Base-by-base conservation (phyloP, 805 yeast species). In the Yamadazyma nakazawae region DNA sequence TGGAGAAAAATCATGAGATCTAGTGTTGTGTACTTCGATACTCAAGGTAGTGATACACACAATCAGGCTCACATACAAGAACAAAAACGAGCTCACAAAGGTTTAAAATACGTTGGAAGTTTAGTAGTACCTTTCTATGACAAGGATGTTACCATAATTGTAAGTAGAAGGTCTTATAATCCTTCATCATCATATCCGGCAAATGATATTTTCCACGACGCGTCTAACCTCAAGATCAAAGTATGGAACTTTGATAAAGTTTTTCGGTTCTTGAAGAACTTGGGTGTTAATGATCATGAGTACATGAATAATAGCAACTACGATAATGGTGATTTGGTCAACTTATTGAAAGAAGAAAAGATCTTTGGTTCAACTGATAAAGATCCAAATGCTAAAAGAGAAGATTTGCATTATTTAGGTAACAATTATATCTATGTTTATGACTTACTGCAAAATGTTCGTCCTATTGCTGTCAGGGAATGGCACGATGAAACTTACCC, bases 191-290 rank as follows among this genome's bases (percentile, higher is more conserved):
- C 61, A 11, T 79, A 82, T 59, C 61, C 70, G 51, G 64, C 55
- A 64, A 78, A 53, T 48, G 96, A 91, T 61, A 81, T 88, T 8
- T 77, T 89, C 54, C 72, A 78, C 44, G 76, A 80, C 51, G 95
- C 91, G 5, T 62, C 67, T 28, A 72, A 70, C 41, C 75, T 74
- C 43, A 81, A 80, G 50, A 78, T 85, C 63, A 88, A 91, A 62
- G 85, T 91, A 19, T 92, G 97, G 97, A 80, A 84, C 34, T 83
- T 80, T 57, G 96, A 88, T 46, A 92, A 91, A 63, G 89, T 91
- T 1, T 78, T 82, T 57, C 70, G 96, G 43, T 91, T 91, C 58
- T 74, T 90, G 62, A 78, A 75, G 50, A 80, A 87, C 62, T 67
- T 87, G 56, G 79, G 72, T 43, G 74, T 60, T 45, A 68, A 41